Conservation (phyloP, 2,329 filamentous ascomycete species). For the Xylariaceae sp. region DNA sequence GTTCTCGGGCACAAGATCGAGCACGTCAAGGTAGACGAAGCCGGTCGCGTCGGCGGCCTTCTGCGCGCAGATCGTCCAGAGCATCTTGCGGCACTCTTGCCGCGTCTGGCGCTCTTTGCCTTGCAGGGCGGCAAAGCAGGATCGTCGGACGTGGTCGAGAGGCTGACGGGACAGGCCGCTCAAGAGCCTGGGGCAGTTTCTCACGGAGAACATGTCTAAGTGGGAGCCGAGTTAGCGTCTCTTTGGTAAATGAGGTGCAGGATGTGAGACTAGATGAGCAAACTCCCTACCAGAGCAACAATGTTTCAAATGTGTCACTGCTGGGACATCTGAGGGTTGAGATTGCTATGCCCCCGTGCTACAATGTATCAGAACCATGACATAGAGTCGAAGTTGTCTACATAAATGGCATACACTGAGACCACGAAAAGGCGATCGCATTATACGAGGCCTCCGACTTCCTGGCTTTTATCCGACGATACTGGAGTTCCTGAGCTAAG, state of each 20-base stretch:
- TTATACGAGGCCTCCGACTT: too few relatives aligned
- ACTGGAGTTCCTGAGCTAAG: too few relatives aligned
- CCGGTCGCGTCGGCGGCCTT: conserved; percentile 8
- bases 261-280: too few relatives aligned
- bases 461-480: too few relatives aligned
- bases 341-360: too few relatives aligned
- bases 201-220: conserved; percentile 10
- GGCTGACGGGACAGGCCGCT: conserved; percentile 14
- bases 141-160: conserved; percentile 11
- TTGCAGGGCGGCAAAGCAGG: conserved; percentile 12
- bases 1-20: conserved; percentile 17
- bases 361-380: too few relatives aligned
- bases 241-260: background rate
- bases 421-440: too few relatives aligned
- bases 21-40: conserved; percentile 17
- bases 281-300: too few relatives aligned
- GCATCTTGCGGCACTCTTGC: conserved; percentile 14
- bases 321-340: too few relatives aligned
- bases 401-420: too few relatives aligned
- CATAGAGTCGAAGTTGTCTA: too few relatives aligned
- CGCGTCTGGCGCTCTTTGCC: conserved; percentile 12
- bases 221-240: conserved; percentile 5
- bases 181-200: conserved; percentile 14
- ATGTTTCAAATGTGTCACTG: too few relatives aligned
- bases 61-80: conserved; percentile 11